phyloP scores from a whole-genome alignment of 371 early-diverging fungal genomes.

The Conidiobolus incongruus region DNA sequence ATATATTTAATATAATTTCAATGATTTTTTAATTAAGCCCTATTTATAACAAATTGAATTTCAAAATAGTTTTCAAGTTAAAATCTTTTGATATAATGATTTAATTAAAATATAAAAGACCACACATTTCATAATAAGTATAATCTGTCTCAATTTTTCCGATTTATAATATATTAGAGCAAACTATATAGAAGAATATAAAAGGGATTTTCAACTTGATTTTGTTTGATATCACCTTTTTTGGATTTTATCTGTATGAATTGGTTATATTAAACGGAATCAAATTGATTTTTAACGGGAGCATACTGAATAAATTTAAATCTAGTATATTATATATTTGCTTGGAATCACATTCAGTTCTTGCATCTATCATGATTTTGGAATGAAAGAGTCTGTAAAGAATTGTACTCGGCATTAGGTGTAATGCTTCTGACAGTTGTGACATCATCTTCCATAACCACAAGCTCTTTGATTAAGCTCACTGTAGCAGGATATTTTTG shows the following conservation, averaged over 20 bases:
- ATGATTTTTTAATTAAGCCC: too few species aligned
- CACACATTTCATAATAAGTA: too few species aligned
- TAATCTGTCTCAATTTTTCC: too few species aligned
- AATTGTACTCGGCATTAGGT: conserved; percentile 28
- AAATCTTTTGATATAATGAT: too few species aligned
- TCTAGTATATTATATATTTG: conserved; percentile 7
- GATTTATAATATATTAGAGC: too few species aligned
- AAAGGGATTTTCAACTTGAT: neutral
- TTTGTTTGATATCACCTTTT: neutral
- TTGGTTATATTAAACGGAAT: conserved; percentile 16
- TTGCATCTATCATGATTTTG: conserved; percentile 14
- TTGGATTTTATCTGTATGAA: neutral
- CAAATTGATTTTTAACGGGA: conserved; percentile 14
- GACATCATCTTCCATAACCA: conserved; percentile 20
- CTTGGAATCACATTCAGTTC: conserved; percentile 11
- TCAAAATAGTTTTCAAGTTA: too few species aligned
- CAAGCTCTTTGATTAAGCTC: conserved; percentile 17
- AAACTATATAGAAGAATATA: neutral
- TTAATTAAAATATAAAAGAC: too few species aligned
- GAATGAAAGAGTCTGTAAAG: conserved; percentile 21
- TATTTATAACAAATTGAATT: too few species aligned
- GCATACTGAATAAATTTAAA: conserved; percentile 3
- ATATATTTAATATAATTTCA: too few species aligned
- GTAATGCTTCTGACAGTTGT: conserved; percentile 16
- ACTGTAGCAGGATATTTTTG: conserved; percentile 19